Evolutionary conservation across 2,329 filamentous ascomycete genomes (phyloP), one percentile per base, ranked within the genome.

Genomic region (Epichloe gansuensis): DNA sequence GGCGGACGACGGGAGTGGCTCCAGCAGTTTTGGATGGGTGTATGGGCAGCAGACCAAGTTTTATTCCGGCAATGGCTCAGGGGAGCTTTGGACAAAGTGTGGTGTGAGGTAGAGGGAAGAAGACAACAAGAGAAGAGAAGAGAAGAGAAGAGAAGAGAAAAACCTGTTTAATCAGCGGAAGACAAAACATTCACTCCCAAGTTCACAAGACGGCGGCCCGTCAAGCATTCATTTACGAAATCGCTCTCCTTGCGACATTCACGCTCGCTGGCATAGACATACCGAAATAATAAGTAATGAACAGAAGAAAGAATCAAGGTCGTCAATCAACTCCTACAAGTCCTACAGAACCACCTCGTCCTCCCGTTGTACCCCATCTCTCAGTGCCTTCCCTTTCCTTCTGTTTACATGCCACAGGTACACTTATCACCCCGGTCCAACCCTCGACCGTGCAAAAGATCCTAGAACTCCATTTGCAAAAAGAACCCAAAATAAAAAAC

Each of bases 391-490:
- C 54, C 46, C 34, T 27, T 54, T 44, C 53, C 53, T 38, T 47
- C 54, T 53, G 49, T 53, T 54, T 58, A 58, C 56, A 57, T 56
- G 52, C 57, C 52, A 52, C 52, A 51, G 34, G 51, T 52, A 54
- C 50, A 52, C 52, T 40, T 48, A 23, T 51, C 54, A 44, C 52
- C 17, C 51, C 46, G 35, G 36, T 52, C 50, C 51, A 38, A 44
- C 49, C 51, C 41, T 46, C 48, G 45, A 49, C 49, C 55, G 25
- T 50, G 48, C 52, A 51, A 53, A 61, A 63, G 58, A 64, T 66
- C 66, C 64, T 58, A 57, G 57, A 63, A 67, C 65, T 67, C 65
- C 65, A 59, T 61, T 62, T 64, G 61, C 64, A 66, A 67, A 62
- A 66, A 66, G 66, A 62, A 65, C 59, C 65, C 63, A 66, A 68